Conservation (phyloP, 306 rosid species). For the Cercis canadensis region DNA sequence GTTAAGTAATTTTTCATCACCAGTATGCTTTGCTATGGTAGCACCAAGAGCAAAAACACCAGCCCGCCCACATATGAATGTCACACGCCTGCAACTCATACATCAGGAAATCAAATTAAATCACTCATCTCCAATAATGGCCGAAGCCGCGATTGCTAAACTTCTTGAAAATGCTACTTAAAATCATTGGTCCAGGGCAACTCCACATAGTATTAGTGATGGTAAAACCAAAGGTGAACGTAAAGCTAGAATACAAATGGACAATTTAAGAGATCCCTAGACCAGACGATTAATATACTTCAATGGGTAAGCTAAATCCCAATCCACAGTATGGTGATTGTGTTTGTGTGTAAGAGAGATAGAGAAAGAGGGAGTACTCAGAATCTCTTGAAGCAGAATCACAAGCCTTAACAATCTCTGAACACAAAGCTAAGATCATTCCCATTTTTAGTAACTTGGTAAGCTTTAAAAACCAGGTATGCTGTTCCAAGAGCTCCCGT, state of each 20-base stretch:
- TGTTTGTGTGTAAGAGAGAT: slow-evolving; percentile 17
- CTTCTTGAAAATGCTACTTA: slow-evolving; percentile 14
- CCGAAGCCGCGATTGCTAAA: background rate
- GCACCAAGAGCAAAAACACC: slow-evolving; percentile 88
- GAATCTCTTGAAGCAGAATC: slow-evolving; percentile 70
- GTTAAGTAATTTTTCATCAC: slow-evolving; percentile 60
- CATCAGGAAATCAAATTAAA: slow-evolving; percentile 11
- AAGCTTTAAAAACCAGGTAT: slow-evolving; percentile 66
- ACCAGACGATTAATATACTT: background rate
- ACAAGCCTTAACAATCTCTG: slow-evolving; percentile 73
- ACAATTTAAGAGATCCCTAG: slow-evolving; percentile 1
- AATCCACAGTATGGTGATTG: slow-evolving; percentile 4
- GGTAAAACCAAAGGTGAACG: background rate
- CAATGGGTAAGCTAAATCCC: background rate
- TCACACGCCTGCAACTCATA: slow-evolving; percentile 60
- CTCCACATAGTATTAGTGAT: too few species aligned
- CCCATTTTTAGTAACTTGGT: slow-evolving; percentile 58
- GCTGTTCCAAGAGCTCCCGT: slow-evolving; percentile 87
- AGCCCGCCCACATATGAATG: slow-evolving; percentile 80
- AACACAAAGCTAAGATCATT: slow-evolving; percentile 74
- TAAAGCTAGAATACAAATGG: background rate
- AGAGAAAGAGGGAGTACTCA: slow-evolving; percentile 48
- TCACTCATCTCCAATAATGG: background rate
- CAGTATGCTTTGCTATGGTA: slow-evolving; percentile 70
- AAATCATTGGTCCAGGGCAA: background rate